Percentiles rank a stretch among this genome's conserved stretches.
phyloP scores from a whole-genome alignment of 192 early-diverging fungal species.

The Mortierella hygrophila region DNA sequence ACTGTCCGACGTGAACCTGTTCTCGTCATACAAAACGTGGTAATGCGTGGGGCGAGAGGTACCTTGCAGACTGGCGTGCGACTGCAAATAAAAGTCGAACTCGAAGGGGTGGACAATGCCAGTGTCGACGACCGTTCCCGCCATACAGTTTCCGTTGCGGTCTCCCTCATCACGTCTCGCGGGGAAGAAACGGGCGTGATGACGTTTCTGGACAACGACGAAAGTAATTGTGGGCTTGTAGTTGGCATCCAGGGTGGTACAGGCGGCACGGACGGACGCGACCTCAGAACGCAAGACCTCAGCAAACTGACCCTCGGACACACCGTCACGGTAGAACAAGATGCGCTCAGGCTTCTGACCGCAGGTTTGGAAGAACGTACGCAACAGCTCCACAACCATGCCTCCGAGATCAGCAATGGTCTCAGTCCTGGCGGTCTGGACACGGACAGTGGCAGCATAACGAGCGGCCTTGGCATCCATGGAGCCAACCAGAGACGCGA shows the following conservation, averaged over 20 bases:
- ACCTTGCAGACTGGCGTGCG: conserved; percentile 93
- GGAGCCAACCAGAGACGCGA: conserved; percentile 83
- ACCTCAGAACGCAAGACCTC: conserved; percentile 84
- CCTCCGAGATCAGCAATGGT: conserved; percentile 76
- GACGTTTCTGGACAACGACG: conserved; percentile 89
- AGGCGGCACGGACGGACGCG: conserved; percentile 72
- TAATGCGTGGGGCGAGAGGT: conserved; percentile 96
- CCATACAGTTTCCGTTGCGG: conserved; percentile 81
- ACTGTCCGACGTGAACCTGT: conserved; percentile 79
- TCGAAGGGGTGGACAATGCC: conserved; percentile 82
- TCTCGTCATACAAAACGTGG: conserved; percentile 91
- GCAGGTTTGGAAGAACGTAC: conserved; percentile 71
- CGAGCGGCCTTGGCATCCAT: conserved; percentile 73
- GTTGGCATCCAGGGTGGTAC: conserved; percentile 67
- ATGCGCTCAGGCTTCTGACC: conserved; percentile 83
- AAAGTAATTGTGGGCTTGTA: conserved; percentile 90
- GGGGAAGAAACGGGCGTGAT: conserved; percentile 91
- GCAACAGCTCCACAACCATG: conserved; percentile 76
- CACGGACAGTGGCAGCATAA: conserved; percentile 72
- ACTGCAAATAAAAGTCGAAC: conserved; percentile 91
- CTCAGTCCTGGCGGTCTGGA: conserved; percentile 78
- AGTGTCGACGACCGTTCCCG: conserved; percentile 86
- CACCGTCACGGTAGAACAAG: conserved; percentile 91
- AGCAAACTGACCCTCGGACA: conserved; percentile 89
- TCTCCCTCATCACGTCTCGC: conserved; percentile 70